These are phyloP conservation scores for Austroboletus eburneus DNA, from an alignment of 768 basidiomycete genomes.

Conservation along the genomic window DNA sequence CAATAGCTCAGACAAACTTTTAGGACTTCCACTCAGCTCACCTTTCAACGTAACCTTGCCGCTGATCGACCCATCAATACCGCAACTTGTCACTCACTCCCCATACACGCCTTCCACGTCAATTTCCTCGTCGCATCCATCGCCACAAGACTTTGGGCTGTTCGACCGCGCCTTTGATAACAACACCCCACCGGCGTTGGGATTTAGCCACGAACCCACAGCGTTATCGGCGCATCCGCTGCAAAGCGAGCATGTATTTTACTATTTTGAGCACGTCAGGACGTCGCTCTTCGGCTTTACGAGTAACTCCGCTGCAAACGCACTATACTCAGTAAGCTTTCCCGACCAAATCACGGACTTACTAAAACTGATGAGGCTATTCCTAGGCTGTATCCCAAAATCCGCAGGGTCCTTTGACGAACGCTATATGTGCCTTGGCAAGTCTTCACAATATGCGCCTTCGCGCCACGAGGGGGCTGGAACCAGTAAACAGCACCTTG, in stretches of 20 bases:
- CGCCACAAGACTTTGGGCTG: constrained; percentile 30
- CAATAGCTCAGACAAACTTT: constrained; percentile 9
- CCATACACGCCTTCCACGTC: constrained; percentile 34
- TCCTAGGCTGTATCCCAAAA: constrained; percentile 53
- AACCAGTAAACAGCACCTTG: constrained; percentile 47
- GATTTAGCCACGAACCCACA: constrained; percentile 20
- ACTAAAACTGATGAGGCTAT: constrained; percentile 13
- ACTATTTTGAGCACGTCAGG: constrained; percentile 73
- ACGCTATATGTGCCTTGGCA: constrained; percentile 73
- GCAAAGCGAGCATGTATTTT: constrained; percentile 58
- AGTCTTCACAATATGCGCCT: constrained; percentile 63
- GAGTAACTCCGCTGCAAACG: constrained; percentile 55
- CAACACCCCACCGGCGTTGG: constrained; percentile 27
- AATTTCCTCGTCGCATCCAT: constrained; percentile 32
- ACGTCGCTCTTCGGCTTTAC: constrained; percentile 64
- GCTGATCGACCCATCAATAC: constrained; percentile 25
- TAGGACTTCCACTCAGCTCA: constrained; percentile 29
- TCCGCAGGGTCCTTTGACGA: constrained; percentile 66
- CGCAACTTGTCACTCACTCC: constrained; percentile 28
- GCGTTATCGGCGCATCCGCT: constrained; percentile 38
- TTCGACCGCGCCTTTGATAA: constrained; percentile 35
- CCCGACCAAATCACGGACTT: neutral
- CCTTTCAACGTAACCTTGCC: constrained; percentile 27
- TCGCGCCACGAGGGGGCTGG: constrained; percentile 59
- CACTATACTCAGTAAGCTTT: constrained; percentile 59